Evolutionary conservation across 371 early-diverging fungal species (phyloP).

Genomic region (Capillidium rhysosporum): DNA sequence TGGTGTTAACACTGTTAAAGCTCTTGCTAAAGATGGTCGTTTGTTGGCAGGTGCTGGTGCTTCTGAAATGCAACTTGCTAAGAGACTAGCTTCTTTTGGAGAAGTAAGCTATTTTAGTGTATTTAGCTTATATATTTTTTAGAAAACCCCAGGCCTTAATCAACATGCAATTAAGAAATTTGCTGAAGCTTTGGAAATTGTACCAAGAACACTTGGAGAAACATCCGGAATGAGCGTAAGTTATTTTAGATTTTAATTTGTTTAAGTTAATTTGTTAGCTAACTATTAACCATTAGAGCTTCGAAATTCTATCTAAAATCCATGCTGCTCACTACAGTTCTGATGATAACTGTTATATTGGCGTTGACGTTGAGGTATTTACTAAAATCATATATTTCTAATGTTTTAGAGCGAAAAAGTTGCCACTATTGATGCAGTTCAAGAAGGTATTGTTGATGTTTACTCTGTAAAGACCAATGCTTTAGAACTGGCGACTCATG

Average conservation of each 20-base stretch:
- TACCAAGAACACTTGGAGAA: constrained; percentile 89
- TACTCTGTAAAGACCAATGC: constrained; percentile 69
- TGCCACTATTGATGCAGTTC: constrained; percentile 56
- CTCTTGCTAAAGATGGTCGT: constrained; percentile 69
- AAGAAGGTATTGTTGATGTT: constrained; percentile 57
- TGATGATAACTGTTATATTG: constrained; percentile 24
- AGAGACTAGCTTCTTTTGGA: constrained; percentile 42
- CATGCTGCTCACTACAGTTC: constrained; percentile 81
- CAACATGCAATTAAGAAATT: constrained; percentile 93
- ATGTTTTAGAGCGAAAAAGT: constrained; percentile 29
- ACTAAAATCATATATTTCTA: constrained; percentile 8
- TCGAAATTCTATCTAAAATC: constrained; percentile 78
- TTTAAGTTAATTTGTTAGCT: neutral
- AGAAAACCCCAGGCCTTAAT: constrained; percentile 82
- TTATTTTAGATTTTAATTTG: constrained; percentile 44
- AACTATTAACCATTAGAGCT: constrained; percentile 29
- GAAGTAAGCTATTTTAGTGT: constrained; percentile 15
- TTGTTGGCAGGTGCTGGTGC: constrained; percentile 94
- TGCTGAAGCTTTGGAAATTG: constrained; percentile 88
- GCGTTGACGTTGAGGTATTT: constrained; percentile 57
- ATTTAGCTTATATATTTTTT: neutral
- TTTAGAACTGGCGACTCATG: constrained; percentile 73
- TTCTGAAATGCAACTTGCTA: constrained; percentile 80
- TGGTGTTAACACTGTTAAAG: constrained; percentile 93
- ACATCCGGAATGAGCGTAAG: constrained; percentile 93